Conservation (phyloP, 352 stramenopile species). For the Discostella stelligera region DNA sequence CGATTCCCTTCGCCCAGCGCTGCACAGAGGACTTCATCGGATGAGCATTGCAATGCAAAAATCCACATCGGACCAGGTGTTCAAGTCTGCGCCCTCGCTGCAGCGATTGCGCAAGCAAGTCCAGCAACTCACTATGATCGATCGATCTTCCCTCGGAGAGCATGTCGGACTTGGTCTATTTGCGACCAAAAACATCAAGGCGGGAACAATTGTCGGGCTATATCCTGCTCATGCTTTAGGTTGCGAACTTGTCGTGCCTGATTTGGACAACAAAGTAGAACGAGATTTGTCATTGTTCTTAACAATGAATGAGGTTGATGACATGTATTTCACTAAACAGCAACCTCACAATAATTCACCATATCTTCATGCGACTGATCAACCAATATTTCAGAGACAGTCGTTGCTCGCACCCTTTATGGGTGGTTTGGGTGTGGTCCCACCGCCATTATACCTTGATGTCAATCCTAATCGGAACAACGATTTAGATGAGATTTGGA, state of each 20-base stretch:
- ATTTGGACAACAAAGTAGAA: constrained; percentile 2
- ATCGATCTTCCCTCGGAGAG: constrained; percentile 31
- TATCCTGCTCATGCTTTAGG: constrained; percentile 44
- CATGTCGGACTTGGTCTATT: constrained; percentile 33
- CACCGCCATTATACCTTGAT: constrained; percentile 50
- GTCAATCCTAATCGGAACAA: constrained; percentile 50
- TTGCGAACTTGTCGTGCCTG: constrained; percentile 26
- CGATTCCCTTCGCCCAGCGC: constrained; percentile 13
- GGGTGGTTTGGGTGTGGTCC: constrained; percentile 14
- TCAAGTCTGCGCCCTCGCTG: constrained; percentile 25
- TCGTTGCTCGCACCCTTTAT: constrained; percentile 32
- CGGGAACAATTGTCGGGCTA: constrained; percentile 29
- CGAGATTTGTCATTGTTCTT: constrained; percentile 33
- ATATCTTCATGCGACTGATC: constrained; percentile 55
- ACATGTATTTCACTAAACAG: constrained; percentile 31
- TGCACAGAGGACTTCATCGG: constrained; percentile 14
- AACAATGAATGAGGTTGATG: constrained; percentile 27
- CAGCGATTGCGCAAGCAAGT: constrained; percentile 28
- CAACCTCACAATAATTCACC: constrained; percentile 39
- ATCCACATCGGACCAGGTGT: constrained; percentile 29
- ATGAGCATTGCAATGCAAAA: constrained; percentile 32
- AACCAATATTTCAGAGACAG: constrained; percentile 47
- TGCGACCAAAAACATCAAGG: constrained; percentile 47
- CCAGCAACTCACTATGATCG: constrained; percentile 28
- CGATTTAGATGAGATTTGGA: constrained; percentile 42